Conservation (phyloP, 2,329 filamentous ascomycete genomes). For the Akanthomyces dipterigenus region DNA sequence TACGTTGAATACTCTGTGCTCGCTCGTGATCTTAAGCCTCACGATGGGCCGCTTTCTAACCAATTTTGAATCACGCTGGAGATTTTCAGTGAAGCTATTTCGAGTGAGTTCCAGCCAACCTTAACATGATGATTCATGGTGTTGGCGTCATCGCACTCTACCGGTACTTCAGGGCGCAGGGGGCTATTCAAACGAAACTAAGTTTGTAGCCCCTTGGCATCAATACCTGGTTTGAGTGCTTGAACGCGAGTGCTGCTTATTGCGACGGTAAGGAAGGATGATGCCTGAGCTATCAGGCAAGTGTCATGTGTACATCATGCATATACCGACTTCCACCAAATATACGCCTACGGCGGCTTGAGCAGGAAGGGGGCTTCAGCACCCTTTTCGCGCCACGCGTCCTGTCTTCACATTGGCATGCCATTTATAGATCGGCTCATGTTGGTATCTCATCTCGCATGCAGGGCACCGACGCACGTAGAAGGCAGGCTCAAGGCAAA, state of each 20-base stretch:
- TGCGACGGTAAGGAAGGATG: too few species aligned
- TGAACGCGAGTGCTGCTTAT: too few species aligned
- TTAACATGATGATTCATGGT: background rate
- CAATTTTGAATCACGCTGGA: background rate
- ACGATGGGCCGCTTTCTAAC: background rate
- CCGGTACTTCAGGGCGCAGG: background rate
- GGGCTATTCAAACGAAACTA: background rate
- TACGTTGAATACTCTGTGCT: background rate
- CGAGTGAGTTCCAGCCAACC: background rate
- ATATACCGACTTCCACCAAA: background rate
- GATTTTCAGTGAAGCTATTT: background rate
- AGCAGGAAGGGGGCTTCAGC: background rate
- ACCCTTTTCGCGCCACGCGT: background rate
- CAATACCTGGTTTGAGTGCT: too few species aligned
- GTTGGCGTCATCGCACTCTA: background rate
- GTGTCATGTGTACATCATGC: background rate
- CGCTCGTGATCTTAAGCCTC: background rate
- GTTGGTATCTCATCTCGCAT: background rate
- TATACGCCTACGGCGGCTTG: too few species aligned
- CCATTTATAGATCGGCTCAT: background rate
- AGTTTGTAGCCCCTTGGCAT: background rate
- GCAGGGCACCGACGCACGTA: background rate
- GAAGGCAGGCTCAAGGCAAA: background rate
- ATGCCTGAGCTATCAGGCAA: too few species aligned
- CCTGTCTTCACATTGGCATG: background rate